A percentile compares a stretch with the other conserved stretches of the same genome.
These are phyloP conservation scores for Sarcodon sp. DNA, from an alignment of 768 basidiomycete species.

Conservation along the genomic window DNA sequence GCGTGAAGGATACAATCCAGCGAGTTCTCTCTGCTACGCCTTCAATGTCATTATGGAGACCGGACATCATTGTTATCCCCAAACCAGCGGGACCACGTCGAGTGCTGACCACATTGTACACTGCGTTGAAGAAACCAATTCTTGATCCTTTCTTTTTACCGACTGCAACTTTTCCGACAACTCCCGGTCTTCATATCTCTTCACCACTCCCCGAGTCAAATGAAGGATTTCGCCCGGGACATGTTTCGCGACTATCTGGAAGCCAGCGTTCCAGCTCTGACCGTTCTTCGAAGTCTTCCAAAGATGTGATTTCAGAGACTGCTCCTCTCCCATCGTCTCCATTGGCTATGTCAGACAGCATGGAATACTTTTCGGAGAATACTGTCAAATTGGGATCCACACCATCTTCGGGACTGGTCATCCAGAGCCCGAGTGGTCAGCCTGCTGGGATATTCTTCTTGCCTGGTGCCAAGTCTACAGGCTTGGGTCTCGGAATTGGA, in stretches of 20 bases:
- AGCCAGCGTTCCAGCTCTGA: constrained; percentile 47
- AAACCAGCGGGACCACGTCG: constrained; percentile 95
- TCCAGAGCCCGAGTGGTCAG: constrained; percentile 88
- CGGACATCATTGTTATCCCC: constrained; percentile 94
- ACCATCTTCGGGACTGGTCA: constrained; percentile 76
- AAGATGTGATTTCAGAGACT: constrained; percentile 18
- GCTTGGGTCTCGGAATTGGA: neutral
- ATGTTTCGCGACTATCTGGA: constrained; percentile 24
- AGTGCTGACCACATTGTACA: constrained; percentile 85
- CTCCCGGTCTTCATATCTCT: constrained; percentile 35
- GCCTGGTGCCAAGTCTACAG: constrained; percentile 30
- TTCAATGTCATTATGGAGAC: constrained; percentile 25
- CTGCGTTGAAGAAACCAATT: constrained; percentile 72
- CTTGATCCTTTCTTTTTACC: constrained; percentile 89
- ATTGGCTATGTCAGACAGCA: constrained; percentile 51
- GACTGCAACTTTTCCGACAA: constrained; percentile 86
- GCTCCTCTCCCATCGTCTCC: constrained; percentile 53
- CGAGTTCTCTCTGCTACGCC: constrained; percentile 39
- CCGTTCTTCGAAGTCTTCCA: constrained; percentile 42
- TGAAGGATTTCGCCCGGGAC: neutral
- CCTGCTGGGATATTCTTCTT: constrained; percentile 96
- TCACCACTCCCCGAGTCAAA: constrained; percentile 20
- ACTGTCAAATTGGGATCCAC: constrained; percentile 63
- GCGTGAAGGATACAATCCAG: constrained; percentile 77
- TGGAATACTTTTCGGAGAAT: constrained; percentile 63